Conservation (phyloP, 1,284 basidiomycete genomes). For the Termitomyces sp. region DNA sequence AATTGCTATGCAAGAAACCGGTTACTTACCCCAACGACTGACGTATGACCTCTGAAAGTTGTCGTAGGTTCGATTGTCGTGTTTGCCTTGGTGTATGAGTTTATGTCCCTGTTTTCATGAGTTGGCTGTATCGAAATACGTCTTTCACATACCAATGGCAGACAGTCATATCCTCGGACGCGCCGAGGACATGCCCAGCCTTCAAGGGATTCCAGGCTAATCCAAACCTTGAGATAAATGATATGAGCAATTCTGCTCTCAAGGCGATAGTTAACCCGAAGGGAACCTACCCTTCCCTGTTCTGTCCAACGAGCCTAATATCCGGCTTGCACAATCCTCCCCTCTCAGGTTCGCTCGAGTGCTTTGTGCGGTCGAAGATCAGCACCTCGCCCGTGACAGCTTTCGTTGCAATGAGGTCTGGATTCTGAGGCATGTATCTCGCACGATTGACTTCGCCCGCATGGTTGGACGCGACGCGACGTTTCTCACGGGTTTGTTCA, state of each 20-base stretch:
- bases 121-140: background rate
- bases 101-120: conserved; percentile 71
- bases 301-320: conserved; percentile 86
- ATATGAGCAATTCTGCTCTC: background rate
- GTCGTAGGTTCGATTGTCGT: conserved; percentile 76
- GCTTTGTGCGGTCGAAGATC: conserved; percentile 96
- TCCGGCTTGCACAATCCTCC: conserved; percentile 86
- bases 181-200: conserved; percentile 83
- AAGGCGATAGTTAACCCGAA: conserved; percentile 1
- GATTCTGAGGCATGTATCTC: conserved; percentile 98
- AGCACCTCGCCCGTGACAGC: conserved; percentile 86
- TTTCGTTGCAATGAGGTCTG: conserved; percentile 95
- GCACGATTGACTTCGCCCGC: conserved; percentile 95
- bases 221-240: conserved; percentile 65
- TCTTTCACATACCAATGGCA: conserved; percentile 74
- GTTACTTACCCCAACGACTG: conserved; percentile 78
- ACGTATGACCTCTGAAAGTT: conserved; percentile 84
- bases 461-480: conserved; percentile 66
- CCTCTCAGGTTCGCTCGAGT: conserved; percentile 86
- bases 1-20: background rate
- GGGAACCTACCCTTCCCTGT: conserved; percentile 79
- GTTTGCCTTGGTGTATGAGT: conserved; percentile 81
- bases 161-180: conserved; percentile 94
- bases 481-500: conserved; percentile 27
- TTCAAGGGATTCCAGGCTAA: conserved; percentile 87